Base-by-base conservation (phyloP, 169 alveolate species). In the Perkinsus marinus region DNA sequence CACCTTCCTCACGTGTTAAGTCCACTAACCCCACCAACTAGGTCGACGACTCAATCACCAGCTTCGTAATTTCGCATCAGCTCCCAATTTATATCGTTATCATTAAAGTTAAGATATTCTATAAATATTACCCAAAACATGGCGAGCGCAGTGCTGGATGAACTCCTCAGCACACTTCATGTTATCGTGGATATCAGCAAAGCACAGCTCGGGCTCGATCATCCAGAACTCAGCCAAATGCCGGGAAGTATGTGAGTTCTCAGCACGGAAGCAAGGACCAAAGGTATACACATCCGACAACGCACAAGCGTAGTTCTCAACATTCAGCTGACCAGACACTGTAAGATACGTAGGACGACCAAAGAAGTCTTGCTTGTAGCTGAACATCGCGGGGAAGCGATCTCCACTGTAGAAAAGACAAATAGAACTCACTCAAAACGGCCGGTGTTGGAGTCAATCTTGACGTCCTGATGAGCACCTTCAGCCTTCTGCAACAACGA, bases 201-300 rank as follows among this genome's bases (percentile, higher is more conserved):
- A 46, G 97, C 99, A 94, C 95, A 97, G 94, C 96, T 99, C 99
- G 26, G 99, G 99, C 94, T 99, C 99, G 43, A 99, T 98, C 99
- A 99, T 99, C 99, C 99, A 99, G 95, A 99, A 99, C 94, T 99
- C 99, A 13, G 99, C 99, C 79, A 98, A 94, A 94, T 98, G 99
- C 92, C 99, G 95, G 39, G 97, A 92, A 0, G 99, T 98, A 93
- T 98, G 99, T 36, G 99, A 98, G 94, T 97, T 97, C 94, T 99
- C 99, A 2, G 99, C 99, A 94, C 99, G 95, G 96, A 99, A 99
- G 2, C 99, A 98, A 0, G 99, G 99, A 0, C 99, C 99, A 93
- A 99, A 99, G 0, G 98, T 98, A 94, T 98, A 98, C n/a, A 98
- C 99, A 94, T 98, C 99, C 30, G 99, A 96, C 96, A 98, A 95